These are phyloP conservation scores for Beverwykella pulmonaria DNA, from an alignment of 495 filamentous ascomycete genomes.

Conservation along the genomic window DNA sequence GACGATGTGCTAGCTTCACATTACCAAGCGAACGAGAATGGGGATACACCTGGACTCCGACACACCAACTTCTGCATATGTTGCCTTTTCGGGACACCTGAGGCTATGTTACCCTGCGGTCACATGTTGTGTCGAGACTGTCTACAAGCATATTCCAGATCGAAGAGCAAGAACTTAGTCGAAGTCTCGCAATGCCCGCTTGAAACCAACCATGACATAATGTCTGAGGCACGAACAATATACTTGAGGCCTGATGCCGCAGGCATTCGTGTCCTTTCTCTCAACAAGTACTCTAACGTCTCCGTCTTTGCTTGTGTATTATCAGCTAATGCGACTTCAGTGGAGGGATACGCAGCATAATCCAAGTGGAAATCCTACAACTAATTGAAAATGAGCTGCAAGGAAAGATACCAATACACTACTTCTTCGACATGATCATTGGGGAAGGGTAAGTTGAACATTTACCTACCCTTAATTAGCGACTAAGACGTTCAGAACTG, in stretches of 20 bases:
- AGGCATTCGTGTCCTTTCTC: conserved; percentile 23
- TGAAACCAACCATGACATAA: neutral
- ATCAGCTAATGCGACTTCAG: conserved; percentile 6
- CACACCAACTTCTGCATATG: conserved; percentile 25
- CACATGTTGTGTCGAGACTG: conserved; percentile 25
- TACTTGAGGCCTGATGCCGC: conserved; percentile 22
- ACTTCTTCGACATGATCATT: conserved; percentile 33
- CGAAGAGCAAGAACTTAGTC: conserved; percentile 1
- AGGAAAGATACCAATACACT: conserved; percentile 28
- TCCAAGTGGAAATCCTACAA: conserved; percentile 25
- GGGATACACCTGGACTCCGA: neutral
- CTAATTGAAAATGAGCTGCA: conserved; percentile 24
- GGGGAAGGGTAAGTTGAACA: conserved; percentile 24
- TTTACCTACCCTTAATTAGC: neutral
- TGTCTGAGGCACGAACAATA: conserved; percentile 5
- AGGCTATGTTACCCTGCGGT: conserved; percentile 20
- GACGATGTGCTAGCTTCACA: conserved; percentile 16
- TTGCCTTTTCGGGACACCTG: conserved; percentile 23
- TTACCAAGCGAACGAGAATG: neutral
- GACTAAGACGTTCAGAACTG: conserved; percentile 8
- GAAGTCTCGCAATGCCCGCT: conserved; percentile 26
- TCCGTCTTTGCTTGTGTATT: neutral
- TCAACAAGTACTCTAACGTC: conserved; percentile 13
- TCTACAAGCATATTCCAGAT: conserved; percentile 13
- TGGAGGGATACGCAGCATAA: conserved; percentile 29